phyloP scores from a whole-genome alignment of 495 filamentous ascomycete species.

The Tuber calosporum region DNA sequence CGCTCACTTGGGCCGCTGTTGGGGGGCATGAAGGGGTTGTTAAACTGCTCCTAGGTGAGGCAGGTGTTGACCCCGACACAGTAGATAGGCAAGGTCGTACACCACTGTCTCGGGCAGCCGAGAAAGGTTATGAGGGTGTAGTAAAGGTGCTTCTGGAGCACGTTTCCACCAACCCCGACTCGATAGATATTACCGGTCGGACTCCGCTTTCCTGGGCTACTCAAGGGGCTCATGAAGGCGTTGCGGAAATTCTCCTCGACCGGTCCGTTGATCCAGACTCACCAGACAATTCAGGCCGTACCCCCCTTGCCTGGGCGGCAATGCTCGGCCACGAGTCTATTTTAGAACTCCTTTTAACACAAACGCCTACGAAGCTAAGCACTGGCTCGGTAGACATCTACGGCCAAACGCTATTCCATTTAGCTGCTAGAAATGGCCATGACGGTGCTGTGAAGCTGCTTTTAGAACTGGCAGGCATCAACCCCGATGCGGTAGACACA shows the following conservation, averaged over 20 bases:
- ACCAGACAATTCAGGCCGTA: constrained; percentile 14
- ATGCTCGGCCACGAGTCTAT: no score
- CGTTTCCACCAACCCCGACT: constrained; percentile 6
- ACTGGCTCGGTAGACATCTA: constrained; percentile 10
- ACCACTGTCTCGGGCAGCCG: constrained; percentile 25
- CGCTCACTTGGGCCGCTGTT: constrained; percentile 28
- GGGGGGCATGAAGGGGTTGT: constrained; percentile 32
- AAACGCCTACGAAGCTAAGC: no score
- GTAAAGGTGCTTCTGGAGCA: no score
- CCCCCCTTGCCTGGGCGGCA: constrained; percentile 25
- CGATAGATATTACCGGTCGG: constrained; percentile 11
- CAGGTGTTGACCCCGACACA: constrained; percentile 12
- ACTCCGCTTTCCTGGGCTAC: constrained; percentile 29
- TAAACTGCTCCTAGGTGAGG: constrained; percentile 23
- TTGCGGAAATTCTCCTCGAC: constrained; percentile 24
- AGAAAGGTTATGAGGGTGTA: constrained; percentile 14
- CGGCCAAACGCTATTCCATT: neutral
- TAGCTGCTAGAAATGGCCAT: constrained; percentile 24
- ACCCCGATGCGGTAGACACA: constrained; percentile 16
- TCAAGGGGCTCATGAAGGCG: constrained; percentile 20
- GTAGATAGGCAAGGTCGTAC: neutral
- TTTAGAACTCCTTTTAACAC: no score
- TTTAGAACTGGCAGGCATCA: constrained; percentile 9
- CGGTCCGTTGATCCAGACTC: constrained; percentile 15
- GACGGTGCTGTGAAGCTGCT: constrained; percentile 27